Evolutionary conservation across 768 basidiomycete genomes (phyloP), one percentile per base, ranked within the genome.

Genomic region (Plicaturopsis crispa): DNA sequence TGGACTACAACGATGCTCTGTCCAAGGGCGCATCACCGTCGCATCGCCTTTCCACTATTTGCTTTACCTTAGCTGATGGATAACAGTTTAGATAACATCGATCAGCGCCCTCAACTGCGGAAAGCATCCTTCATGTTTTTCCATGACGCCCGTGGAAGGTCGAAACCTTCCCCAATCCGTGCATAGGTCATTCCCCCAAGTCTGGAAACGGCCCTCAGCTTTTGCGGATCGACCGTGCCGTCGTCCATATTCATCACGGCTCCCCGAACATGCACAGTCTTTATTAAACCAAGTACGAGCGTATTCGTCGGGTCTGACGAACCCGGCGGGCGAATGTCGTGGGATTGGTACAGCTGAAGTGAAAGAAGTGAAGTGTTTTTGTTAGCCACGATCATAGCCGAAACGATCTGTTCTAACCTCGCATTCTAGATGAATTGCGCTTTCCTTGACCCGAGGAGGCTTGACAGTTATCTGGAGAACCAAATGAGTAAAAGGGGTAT

Each of bases 391-490:
- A 23, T 41, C 26, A 48, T 32, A 46, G 43, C 34, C 18, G 44
- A 49, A 35, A 39, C 14, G 33, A 31, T 31, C 50, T 50, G 66
- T 59, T 24, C 63, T 26, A 50, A 75, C 75, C 64, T 73, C 67
- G 60, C 80, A 80, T 60, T 80, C 80, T 47, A 81, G 59, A 38
- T 68, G 67, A 22, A 78, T 63, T 11, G 72, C 67, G 51, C 77
- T 78, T 53, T 80, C 76, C 46, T 59, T 61, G 14, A 79, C 76
- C 43, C 71, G 61, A 13, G 73, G 55, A 11, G 75, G 73, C 46
- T 66, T 67, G 18, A 79, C 70, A 31, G 58, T 46, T 16, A 53
- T 56, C 78, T 77, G 44, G 38, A 17, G n/a, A n/a, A n/a, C n/a
- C 6, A 24, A 46, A 46, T 31, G 39, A 40, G 44, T n/a, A 35